These are phyloP conservation scores for Musa troglodytarum DNA, from an alignment of 176 grass and related monocot species.

Conservation along the genomic window DNA sequence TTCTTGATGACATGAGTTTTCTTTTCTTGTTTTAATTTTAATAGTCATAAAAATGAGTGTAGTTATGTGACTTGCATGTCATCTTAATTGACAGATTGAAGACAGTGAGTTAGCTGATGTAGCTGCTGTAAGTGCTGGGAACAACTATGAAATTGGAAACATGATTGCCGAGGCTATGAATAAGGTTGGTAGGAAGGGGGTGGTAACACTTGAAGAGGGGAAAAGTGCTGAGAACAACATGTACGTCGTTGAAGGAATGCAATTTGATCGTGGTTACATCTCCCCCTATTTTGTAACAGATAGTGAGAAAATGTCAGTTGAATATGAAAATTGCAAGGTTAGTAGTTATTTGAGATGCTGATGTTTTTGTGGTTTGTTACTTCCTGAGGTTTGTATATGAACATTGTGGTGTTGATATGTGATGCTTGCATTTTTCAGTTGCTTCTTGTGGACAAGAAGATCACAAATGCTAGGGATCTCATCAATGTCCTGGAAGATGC, in stretches of 20 bases:
- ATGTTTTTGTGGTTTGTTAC: too few species aligned
- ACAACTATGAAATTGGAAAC: too few species aligned
- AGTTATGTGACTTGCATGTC: too few species aligned
- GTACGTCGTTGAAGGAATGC: constrained; percentile 42
- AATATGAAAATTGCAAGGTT: constrained; percentile 97
- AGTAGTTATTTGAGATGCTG: neutral
- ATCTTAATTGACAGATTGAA: too few species aligned
- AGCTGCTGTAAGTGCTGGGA: too few species aligned
- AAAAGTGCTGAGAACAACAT: constrained; percentile 76
- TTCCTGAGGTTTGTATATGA: too few species aligned
- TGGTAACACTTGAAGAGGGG: constrained; percentile 90
- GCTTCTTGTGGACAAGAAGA: constrained; percentile 88
- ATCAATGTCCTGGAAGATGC: constrained; percentile 38
- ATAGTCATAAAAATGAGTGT: too few species aligned
- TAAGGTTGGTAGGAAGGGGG: constrained; percentile 92
- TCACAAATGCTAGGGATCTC: constrained; percentile 74
- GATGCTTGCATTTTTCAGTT: constrained; percentile 26
- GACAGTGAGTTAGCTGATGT: too few species aligned
- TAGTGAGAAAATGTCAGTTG: constrained; percentile 78
- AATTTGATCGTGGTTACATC: too few species aligned
- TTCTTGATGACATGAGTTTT: too few species aligned
- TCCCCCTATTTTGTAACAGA: constrained; percentile 28
- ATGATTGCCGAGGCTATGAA: constrained; percentile 47
- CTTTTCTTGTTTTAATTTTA: too few species aligned
- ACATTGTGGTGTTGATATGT: too few species aligned